phyloP scores from a whole-genome alignment of 192 early-diverging fungal species.

The Cetraspora pellucida region DNA sequence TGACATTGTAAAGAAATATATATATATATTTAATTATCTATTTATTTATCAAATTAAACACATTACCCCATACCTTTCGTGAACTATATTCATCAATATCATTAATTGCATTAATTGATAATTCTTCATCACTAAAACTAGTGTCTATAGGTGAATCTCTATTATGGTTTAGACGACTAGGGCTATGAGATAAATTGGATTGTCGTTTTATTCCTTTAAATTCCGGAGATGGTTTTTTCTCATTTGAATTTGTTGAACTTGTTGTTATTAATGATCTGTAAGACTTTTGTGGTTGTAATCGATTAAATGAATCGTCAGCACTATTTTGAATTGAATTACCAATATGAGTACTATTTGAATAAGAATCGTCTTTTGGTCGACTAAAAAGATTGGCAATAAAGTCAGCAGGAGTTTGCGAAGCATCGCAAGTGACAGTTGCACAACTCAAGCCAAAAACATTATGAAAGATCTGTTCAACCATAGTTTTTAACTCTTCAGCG shows the following conservation, averaged over 20 bases:
- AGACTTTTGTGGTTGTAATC: constrained; percentile 19
- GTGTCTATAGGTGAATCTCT: neutral
- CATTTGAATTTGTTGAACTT: constrained; percentile 23
- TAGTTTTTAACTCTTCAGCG: constrained; percentile 46
- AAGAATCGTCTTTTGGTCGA: constrained; percentile 21
- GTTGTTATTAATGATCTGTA: constrained; percentile 11
- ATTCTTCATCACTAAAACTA: neutral
- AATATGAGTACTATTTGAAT: neutral
- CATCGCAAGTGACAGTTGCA: constrained; percentile 26
- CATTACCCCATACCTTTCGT: neutral
- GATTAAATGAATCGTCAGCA: neutral
- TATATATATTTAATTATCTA: no score
- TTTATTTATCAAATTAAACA: no score
- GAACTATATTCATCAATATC: neutral
- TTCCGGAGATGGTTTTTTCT: neutral
- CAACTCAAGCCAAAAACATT: constrained; percentile 17
- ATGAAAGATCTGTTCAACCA: constrained; percentile 46
- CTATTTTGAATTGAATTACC: neutral
- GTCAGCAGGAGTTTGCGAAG: constrained; percentile 20
- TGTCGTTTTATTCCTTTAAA: constrained; percentile 5
- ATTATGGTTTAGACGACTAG: neutral
- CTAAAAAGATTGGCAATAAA: constrained; percentile 18
- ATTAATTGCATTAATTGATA: no score
- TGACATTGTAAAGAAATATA: no score
- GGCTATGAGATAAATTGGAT: constrained; percentile 25